phyloP scores from a whole-genome alignment of 139 green algal genomes.

The Pleodorina starrii region DNA sequence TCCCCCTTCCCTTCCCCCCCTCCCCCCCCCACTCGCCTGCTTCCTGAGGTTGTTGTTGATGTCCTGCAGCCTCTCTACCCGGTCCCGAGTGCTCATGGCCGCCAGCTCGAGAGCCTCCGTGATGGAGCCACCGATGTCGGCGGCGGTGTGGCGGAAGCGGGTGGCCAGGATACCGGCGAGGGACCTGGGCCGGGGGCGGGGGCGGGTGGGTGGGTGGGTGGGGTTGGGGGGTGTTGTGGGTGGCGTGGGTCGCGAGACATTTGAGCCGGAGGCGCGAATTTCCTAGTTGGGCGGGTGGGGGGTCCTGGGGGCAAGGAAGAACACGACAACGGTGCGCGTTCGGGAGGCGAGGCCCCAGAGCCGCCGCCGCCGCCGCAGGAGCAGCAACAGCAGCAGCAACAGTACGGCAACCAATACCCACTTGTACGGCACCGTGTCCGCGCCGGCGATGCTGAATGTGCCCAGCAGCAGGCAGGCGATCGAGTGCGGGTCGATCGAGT shows the following conservation, averaged over 20 bases:
- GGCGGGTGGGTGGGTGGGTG: no score
- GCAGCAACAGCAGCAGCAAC: no score
- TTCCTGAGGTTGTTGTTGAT: constrained; percentile 36
- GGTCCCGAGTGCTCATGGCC: constrained; percentile 42
- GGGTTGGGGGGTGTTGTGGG: no score
- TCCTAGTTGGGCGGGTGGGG: no score
- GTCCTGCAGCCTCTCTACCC: constrained; percentile 46
- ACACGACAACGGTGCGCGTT: no score
- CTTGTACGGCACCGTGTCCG: constrained; percentile 45
- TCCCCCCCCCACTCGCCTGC: neutral
- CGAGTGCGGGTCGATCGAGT: constrained; percentile 50
- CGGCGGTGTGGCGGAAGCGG: constrained; percentile 39
- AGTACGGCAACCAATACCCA: no score
- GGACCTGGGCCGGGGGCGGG: constrained; percentile 1
- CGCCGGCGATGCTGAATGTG: constrained; percentile 28
- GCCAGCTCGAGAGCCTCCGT: constrained; percentile 53
- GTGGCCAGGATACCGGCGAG: constrained; percentile 49
- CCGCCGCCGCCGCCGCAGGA: no score
- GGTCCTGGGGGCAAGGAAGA: no score
- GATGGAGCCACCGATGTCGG: constrained; percentile 54
- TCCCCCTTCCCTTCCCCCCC: neutral
- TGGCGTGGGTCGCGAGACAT: no score
- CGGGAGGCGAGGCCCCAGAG: no score
- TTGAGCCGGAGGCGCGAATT: no score
- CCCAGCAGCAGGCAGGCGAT: constrained; percentile 58